Evolutionary conservation across 176 grass and related monocot species (phyloP).

Genomic region (Chrysopogon serrulatus): DNA sequence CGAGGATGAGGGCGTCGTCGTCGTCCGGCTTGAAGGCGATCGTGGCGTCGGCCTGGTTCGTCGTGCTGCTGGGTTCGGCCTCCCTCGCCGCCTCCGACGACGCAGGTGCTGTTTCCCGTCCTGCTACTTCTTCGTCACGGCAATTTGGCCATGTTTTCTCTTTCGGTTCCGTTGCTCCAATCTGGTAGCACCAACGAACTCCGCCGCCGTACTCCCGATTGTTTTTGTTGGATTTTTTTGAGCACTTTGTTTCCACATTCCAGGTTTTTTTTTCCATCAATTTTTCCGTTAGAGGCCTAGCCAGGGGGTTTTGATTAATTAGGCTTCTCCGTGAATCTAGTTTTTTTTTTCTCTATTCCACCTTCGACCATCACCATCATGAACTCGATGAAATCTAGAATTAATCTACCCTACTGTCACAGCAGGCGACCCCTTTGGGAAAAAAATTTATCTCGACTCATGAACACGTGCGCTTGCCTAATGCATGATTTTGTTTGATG

Average conservation of each 20-base stretch:
- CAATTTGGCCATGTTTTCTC: neutral
- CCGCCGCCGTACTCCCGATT: neutral
- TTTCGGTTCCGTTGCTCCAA: neutral
- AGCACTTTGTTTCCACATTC: neutral
- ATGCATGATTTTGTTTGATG: neutral
- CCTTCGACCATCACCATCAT: neutral
- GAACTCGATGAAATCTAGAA: neutral
- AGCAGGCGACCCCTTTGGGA: neutral
- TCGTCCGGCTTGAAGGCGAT: neutral
- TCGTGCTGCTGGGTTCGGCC: slow-evolving; percentile 9
- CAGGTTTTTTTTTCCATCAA: neutral
- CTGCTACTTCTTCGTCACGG: neutral
- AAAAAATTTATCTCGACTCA: neutral
- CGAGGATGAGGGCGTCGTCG: neutral
- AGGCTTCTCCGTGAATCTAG: neutral
- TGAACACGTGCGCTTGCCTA: neutral
- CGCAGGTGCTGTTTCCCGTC: slow-evolving; percentile 1
- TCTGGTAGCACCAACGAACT: neutral
- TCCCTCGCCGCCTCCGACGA: neutral
- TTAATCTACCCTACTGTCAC: neutral
- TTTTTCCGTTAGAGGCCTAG: neutral
- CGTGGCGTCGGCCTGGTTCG: neutral
- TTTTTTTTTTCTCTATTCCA: neutral
- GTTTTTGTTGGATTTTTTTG: neutral
- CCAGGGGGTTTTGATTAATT: neutral